Evolutionary conservation across 2,329 filamentous ascomycete genomes (phyloP), one percentile per base, ranked within the genome.

Genomic region (Aspergillus puulaauensis): DNA sequence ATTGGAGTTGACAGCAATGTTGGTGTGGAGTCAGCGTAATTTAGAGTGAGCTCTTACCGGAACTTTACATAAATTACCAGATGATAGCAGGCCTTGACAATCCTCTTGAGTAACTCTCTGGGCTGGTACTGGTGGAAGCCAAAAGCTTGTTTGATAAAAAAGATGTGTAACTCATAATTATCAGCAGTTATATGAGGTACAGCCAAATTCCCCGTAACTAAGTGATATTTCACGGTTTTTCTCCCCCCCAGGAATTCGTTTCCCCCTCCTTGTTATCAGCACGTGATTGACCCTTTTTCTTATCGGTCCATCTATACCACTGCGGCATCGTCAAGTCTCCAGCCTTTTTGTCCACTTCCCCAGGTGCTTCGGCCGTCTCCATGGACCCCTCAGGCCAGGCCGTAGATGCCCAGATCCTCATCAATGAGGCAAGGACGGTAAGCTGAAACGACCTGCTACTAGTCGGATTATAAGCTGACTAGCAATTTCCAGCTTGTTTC

Each of bases 401-500:
- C 47, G 51, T 60, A 49, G 68, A 70, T 58, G 59, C 60, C 47
- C 68, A 67, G 50, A 46, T 56, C 47, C 66, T 72, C 61, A 58
- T 71, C 14, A 62, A 62, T 56, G 68, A 72, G 64, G 68, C 70
- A 27, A 68, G 65, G 52, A 57, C 56, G 23, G 70, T 73, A 51
- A 58, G 66, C n/a, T 11, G 6, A 40, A 51, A 14, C 14, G 9
- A 17, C 12, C 15, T 24, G 2, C 15, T 6, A 39, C 7, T 27
- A 31, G 51, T 54, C 15, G 12, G 41, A 23, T 2, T n/a, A 33
- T 4, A 9, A 11, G 59, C 59, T 64, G 31, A 65, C 35, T 47
- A 47, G 12, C 15, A 19, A 41, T 41, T 44, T 17, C 37, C 54
- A 78, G 76, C 70, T 79, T 57, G 73, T 78, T 24, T 68, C 70